These are phyloP conservation scores for Lactarius hatsudake DNA, from an alignment of 768 basidiomycete species.

Conservation along the genomic window DNA sequence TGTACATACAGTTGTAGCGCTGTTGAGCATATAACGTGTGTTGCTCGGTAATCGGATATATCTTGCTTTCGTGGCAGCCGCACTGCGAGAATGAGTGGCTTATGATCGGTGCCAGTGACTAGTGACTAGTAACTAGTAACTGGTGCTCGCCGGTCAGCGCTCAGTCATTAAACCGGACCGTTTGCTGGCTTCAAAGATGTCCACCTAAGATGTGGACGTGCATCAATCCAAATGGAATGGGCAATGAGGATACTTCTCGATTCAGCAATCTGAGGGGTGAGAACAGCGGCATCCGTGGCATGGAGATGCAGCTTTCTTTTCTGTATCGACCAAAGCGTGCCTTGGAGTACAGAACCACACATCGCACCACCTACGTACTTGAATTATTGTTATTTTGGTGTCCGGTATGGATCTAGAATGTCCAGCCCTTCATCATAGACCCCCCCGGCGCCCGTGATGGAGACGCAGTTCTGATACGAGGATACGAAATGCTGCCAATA, in stretches of 20 bases:
- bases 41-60: background rate
- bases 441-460: background rate
- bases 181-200: too few species aligned
- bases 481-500: background rate
- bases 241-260: background rate
- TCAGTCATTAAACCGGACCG: too few species aligned
- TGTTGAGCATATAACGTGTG: background rate
- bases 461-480: background rate
- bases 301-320: background rate
- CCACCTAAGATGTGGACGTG: background rate
- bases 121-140: too few species aligned
- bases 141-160: too few species aligned
- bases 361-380: too few species aligned
- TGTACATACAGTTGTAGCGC: conserved; percentile 4
- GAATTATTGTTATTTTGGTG: background rate
- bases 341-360: background rate
- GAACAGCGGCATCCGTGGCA: background rate
- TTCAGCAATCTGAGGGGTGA: background rate
- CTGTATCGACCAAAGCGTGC: background rate
- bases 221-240: background rate
- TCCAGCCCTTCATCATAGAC: background rate
- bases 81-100: background rate
- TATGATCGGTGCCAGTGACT: too few species aligned
- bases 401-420: background rate
- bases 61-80: background rate